Conservation (phyloP, 495 filamentous ascomycete species). For the Penicillium ochrochloron region DNA sequence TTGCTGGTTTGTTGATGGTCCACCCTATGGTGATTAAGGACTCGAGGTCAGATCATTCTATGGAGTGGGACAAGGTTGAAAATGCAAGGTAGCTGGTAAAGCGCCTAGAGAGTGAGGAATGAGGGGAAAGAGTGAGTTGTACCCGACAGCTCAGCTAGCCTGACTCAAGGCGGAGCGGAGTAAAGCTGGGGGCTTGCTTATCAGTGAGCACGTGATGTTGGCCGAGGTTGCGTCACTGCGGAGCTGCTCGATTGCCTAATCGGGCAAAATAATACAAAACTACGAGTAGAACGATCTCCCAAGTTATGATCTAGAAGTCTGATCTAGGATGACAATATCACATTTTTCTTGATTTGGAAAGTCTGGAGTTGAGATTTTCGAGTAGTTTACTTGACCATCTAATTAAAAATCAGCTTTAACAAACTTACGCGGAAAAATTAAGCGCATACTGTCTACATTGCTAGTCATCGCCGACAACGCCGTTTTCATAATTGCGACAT, state of each 20-base stretch:
- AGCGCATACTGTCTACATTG: not conserved
- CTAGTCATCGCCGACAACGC: not conserved
- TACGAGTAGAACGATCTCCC: not conserved
- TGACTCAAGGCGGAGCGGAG: constrained; percentile 14
- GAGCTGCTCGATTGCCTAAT: not conserved
- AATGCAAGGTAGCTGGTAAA: not conserved
- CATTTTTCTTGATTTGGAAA: not conserved
- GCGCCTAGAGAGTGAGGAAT: not conserved
- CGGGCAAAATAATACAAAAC: not conserved
- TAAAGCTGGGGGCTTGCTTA: constrained; percentile 30
- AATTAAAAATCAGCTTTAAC: not conserved
- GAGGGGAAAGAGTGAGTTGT: not conserved
- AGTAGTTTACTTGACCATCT: not conserved
- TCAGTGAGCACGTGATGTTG: constrained; percentile 36
- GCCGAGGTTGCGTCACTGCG: constrained; percentile 12
- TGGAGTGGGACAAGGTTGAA: not conserved
- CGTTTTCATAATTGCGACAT: not conserved
- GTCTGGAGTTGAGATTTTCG: not conserved
- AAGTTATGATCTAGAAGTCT: not conserved
- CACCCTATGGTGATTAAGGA: constrained; percentile 29
- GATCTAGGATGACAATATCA: not conserved
- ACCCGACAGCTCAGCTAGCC: constrained; percentile 6
- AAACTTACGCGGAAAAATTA: not conserved
- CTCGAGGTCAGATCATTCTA: constrained; percentile 11
- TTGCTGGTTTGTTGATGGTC: constrained; percentile 25